Percentiles rank a stretch among this genome's conserved stretches.
Evolutionary conservation across 768 basidiomycete species (phyloP).

Genomic region (Hypholoma sublateritium): DNA sequence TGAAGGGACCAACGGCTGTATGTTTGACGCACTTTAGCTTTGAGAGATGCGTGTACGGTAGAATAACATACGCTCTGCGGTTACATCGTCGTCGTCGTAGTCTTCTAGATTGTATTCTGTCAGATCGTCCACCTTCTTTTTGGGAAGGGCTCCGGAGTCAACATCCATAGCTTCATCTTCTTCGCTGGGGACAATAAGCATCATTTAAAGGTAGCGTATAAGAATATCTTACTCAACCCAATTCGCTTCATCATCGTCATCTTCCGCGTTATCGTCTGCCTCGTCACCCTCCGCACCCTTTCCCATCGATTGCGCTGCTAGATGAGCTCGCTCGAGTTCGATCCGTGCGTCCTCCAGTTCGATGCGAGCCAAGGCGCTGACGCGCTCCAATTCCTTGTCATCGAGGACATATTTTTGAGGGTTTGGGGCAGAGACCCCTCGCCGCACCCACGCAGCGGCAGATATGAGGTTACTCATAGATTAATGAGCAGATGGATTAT

Average conservation of each 20-base stretch:
- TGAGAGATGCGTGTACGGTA: not conserved
- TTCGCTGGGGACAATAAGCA: conserved; percentile 28
- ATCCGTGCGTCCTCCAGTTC: conserved; percentile 88
- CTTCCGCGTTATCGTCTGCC: conserved; percentile 53
- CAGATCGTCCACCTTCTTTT: conserved; percentile 60
- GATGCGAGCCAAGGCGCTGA: conserved; percentile 82
- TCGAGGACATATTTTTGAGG: conserved; percentile 90
- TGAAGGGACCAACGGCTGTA: conserved; percentile 77
- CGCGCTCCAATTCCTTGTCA: conserved; percentile 85
- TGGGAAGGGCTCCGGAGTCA: conserved; percentile 37
- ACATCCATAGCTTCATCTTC: conserved; percentile 63
- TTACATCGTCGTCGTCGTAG: conserved; percentile 86
- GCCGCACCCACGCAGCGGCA: conserved; percentile 75
- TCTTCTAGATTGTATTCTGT: conserved; percentile 87
- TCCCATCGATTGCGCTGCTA: conserved; percentile 72
- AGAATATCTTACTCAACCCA: conserved; percentile 86
- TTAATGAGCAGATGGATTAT: not conserved
- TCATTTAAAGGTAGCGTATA: conserved; percentile 10
- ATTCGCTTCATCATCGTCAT: conserved; percentile 50
- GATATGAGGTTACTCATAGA: conserved; percentile 78
- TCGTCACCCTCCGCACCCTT: conserved; percentile 65
- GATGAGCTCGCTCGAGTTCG: conserved; percentile 81
- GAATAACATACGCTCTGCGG: conserved; percentile 29
- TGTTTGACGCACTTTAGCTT: not conserved
- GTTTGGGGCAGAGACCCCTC: conserved; percentile 71